Conservation (phyloP, 1,284 basidiomycete genomes). For the Puccinia triticina region DNA sequence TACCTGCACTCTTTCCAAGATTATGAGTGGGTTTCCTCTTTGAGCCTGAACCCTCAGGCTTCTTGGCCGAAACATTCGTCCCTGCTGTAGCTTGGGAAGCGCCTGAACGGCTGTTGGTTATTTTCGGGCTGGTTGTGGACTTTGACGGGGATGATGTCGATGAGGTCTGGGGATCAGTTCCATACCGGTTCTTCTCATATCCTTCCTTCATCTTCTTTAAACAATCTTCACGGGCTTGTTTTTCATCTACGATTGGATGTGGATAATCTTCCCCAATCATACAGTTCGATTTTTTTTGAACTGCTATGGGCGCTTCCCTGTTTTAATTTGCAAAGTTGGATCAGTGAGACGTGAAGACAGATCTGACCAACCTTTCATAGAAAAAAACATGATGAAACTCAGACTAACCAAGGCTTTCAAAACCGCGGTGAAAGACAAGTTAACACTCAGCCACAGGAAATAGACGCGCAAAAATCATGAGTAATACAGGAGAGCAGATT, state of each 20-base stretch:
- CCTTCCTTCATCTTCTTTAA: slow-evolving; percentile 41
- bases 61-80: no score
- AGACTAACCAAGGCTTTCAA: slow-evolving; percentile 57
- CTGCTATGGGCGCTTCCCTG: slow-evolving; percentile 59
- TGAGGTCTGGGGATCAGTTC: background rate
- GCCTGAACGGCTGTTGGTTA: background rate
- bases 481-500: background rate
- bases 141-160: background rate
- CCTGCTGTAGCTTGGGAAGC: background rate
- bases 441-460: background rate
- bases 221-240: slow-evolving; percentile 11
- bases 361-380: background rate
- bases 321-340: slow-evolving; percentile 56
- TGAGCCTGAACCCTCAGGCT: no score
- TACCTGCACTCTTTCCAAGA: background rate
- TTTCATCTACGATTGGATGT: slow-evolving; percentile 40
- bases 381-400: background rate
- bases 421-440: background rate
- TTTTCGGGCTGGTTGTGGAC: background rate
- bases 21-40: background rate
- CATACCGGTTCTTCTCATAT: slow-evolving; percentile 24
- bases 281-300: slow-evolving; percentile 61
- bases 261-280: slow-evolving; percentile 63
- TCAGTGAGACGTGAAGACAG: slow-evolving; percentile 57
- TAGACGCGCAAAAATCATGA: background rate